phyloP scores from a whole-genome alignment of 345 rosid genomes.

The Salix caprea region DNA sequence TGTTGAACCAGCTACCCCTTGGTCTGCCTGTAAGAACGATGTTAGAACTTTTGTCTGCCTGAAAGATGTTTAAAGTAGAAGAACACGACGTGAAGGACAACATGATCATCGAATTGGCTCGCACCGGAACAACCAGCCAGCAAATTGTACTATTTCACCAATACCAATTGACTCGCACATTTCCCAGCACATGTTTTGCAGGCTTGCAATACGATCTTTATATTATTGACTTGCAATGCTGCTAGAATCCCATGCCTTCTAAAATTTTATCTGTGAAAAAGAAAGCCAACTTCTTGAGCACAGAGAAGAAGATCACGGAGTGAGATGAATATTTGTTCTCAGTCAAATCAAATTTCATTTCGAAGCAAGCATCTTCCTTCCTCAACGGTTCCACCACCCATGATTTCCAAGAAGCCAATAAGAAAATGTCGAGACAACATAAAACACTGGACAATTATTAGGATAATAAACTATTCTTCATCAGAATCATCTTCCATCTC shows the following conservation, averaged over 20 bases:
- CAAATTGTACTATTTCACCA: not conserved
- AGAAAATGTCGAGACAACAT: not conserved
- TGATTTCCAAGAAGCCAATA: not conserved
- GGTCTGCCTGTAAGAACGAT: too few species aligned
- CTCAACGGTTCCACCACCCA: not conserved
- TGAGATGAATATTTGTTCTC: too few species aligned
- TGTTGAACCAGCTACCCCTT: too few species aligned
- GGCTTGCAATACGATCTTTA: not conserved
- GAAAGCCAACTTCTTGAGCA: not conserved
- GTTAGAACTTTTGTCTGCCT: too few species aligned
- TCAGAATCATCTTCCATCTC: slow-evolving; percentile 46
- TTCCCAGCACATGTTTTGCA: not conserved
- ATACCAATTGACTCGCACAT: not conserved
- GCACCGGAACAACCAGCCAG: not conserved
- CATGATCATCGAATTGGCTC: too few species aligned
- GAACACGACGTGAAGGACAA: too few species aligned
- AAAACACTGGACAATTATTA: not conserved
- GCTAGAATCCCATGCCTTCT: not conserved
- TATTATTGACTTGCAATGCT: not conserved
- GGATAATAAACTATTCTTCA: slow-evolving; percentile 21
- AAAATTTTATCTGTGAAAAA: not conserved
- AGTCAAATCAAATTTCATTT: too few species aligned
- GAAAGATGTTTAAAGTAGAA: too few species aligned
- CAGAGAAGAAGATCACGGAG: not conserved
- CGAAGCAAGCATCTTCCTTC: too few species aligned